These are phyloP conservation scores for Populus euphratica DNA, from an alignment of 345 rosid species.

Conservation along the genomic window DNA sequence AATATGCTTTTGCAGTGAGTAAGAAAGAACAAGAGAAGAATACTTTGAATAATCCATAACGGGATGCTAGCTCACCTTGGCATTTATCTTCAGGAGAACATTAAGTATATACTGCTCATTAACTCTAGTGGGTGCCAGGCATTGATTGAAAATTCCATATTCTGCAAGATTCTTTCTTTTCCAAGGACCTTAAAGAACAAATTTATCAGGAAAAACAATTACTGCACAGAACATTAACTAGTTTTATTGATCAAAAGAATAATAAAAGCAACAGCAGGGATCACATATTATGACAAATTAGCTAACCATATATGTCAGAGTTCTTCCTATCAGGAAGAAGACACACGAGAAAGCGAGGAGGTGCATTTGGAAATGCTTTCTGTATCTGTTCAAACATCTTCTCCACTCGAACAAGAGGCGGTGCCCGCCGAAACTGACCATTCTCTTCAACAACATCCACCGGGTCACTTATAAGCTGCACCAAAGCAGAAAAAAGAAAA, in stretches of 20 bases:
- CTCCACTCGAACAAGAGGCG: conserved; percentile 24
- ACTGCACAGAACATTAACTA: not conserved
- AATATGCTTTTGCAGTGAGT: not conserved
- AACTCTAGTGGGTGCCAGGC: conserved; percentile 16
- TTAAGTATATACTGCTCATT: conserved; percentile 25
- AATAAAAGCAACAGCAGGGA: not conserved
- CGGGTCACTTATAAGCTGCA: conserved; percentile 14
- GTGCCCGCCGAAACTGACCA: conserved; percentile 18
- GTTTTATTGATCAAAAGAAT: not conserved
- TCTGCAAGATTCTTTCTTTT: conserved; percentile 25
- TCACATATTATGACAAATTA: not conserved
- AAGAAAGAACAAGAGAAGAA: not conserved
- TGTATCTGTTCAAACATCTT: conserved; percentile 27
- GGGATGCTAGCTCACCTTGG: conserved; percentile 15
- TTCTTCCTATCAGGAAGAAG: conserved; percentile 25
- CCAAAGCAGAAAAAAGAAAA: not conserved
- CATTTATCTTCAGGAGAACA: conserved; percentile 30
- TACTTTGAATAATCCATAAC: not conserved
- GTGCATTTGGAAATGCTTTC: conserved; percentile 7
- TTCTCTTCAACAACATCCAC: conserved; percentile 15
- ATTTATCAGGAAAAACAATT: not conserved
- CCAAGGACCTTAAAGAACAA: conserved; percentile 21
- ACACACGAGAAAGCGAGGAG: conserved; percentile 23
- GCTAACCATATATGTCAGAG: conserved; percentile 26
- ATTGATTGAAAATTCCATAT: conserved; percentile 27